Percentiles rank a stretch among this genome's conserved stretches.
Conservation (phyloP, 2,329 filamentous ascomycete species). For the Cytospora mali region DNA sequence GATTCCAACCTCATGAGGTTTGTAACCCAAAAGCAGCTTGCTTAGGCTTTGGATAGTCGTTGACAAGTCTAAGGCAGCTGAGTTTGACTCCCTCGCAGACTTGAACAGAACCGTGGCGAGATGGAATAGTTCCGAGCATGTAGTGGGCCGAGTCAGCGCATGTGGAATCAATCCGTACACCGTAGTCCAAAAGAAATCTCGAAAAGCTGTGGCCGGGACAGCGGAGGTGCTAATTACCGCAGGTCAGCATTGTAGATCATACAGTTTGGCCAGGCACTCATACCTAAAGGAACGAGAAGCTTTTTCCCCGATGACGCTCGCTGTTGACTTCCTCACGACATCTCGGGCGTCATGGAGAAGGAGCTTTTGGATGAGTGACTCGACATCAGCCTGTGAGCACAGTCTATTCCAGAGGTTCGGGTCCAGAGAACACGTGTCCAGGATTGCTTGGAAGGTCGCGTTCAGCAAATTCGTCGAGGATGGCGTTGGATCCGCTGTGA, state of each 20-base stretch:
- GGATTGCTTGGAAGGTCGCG: conserved; percentile 43
- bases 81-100: conserved; percentile 41
- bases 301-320: conserved; percentile 39
- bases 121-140: conserved; percentile 50
- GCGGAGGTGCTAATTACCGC: conserved; percentile 30
- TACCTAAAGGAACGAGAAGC: conserved; percentile 26
- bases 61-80: conserved; percentile 36
- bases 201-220: conserved; percentile 43
- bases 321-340: conserved; percentile 41
- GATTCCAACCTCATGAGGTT: conserved; percentile 36
- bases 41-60: conserved; percentile 34
- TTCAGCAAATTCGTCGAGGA: conserved; percentile 38
- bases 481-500: conserved; percentile 32
- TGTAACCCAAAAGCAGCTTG: conserved; percentile 35
- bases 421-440: conserved; percentile 45
- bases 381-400: conserved; percentile 33
- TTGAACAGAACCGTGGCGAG: conserved; percentile 46
- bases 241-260: conserved; percentile 24
- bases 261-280: neutral
- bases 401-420: conserved; percentile 45
- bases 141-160: conserved; percentile 37
- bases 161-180: conserved; percentile 42
- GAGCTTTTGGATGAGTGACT: conserved; percentile 39
- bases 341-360: conserved; percentile 42
- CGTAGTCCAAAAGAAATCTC: conserved; percentile 52